Conservation (phyloP, 2,329 filamentous ascomycete genomes). For the Ophiobolus disseminans region DNA sequence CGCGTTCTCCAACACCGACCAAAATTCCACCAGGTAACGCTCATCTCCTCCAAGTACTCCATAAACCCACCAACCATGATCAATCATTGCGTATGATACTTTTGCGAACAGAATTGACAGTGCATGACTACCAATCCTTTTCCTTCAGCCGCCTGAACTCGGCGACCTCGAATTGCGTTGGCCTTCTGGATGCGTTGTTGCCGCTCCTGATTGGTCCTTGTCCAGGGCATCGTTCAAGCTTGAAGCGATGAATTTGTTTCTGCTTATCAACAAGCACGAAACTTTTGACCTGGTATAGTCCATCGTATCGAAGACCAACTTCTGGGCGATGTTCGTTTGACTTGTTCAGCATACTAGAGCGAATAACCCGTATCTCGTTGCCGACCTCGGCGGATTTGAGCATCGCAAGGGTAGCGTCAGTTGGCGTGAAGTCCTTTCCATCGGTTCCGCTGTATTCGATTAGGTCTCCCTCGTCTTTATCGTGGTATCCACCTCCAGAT, state of each 20-base stretch:
- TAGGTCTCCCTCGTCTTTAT: constrained; percentile 58
- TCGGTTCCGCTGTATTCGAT: constrained; percentile 63
- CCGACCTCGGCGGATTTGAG: constrained; percentile 47
- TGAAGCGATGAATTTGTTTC: constrained; percentile 58
- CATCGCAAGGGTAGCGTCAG: constrained; percentile 52
- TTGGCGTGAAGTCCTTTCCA: constrained; percentile 37
- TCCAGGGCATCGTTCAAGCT: constrained; percentile 50
- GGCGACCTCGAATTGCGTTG: constrained; percentile 39
- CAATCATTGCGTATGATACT: no score
- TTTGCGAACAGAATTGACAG: neutral
- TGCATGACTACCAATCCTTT: constrained; percentile 9
- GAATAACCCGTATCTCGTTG: constrained; percentile 59
- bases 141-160: constrained; percentile 30
- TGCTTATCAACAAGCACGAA: constrained; percentile 50
- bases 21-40: no score
- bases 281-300: constrained; percentile 58
- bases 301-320: constrained; percentile 64
- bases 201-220: constrained; percentile 58
- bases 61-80: no score
- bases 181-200: constrained; percentile 53
- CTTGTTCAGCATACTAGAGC: constrained; percentile 50
- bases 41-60: no score
- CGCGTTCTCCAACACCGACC: no score
- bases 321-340: constrained; percentile 52
- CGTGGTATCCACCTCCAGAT: constrained; percentile 56